Conservation (phyloP, 805 yeast species). For the Wickerhamomyces sydowiorum region DNA sequence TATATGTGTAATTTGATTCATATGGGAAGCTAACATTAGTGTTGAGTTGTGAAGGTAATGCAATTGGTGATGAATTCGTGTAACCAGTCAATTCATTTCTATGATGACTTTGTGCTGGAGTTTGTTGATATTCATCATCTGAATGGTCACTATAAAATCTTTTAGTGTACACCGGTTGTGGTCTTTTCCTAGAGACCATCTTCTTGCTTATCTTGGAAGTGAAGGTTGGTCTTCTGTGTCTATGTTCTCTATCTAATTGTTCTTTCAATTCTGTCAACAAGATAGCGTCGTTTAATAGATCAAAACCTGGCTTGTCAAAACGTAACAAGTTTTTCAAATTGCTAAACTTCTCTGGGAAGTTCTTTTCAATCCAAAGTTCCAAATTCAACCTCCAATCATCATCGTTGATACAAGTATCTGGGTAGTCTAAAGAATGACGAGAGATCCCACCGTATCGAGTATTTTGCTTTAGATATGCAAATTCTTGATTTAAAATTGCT, state of each 20-base stretch:
- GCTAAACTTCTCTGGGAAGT: slow-evolving; percentile 32
- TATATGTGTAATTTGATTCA: slow-evolving; percentile 9
- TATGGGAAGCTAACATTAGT: slow-evolving; percentile 12
- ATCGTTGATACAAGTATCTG: slow-evolving; percentile 32
- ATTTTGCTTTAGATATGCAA: slow-evolving; percentile 16
- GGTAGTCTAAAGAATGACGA: slow-evolving; percentile 18
- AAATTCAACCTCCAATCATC: slow-evolving; percentile 40
- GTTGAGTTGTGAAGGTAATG: slow-evolving; percentile 8
- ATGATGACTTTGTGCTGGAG: not conserved
- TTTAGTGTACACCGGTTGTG: slow-evolving; percentile 9
- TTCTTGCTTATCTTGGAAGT: slow-evolving; percentile 25
- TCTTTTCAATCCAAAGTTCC: slow-evolving; percentile 34
- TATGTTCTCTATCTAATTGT: slow-evolving; percentile 16
- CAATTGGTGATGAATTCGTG: slow-evolving; percentile 1
- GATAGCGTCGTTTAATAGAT: slow-evolving; percentile 22
- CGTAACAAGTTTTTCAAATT: slow-evolving; percentile 32
- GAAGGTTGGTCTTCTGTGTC: slow-evolving; percentile 19
- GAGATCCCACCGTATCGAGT: slow-evolving; percentile 10
- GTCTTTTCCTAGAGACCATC: slow-evolving; percentile 14
- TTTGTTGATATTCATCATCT: slow-evolving; percentile 8
- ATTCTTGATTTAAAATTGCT: slow-evolving; percentile 2
- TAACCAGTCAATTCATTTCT: not conserved
- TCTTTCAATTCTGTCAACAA: slow-evolving; percentile 21
- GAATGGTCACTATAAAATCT: slow-evolving; percentile 5
- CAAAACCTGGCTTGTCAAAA: slow-evolving; percentile 25